Base-by-base conservation (phyloP, 176 grass and related monocot species). In the Oropetium thomaeum region DNA sequence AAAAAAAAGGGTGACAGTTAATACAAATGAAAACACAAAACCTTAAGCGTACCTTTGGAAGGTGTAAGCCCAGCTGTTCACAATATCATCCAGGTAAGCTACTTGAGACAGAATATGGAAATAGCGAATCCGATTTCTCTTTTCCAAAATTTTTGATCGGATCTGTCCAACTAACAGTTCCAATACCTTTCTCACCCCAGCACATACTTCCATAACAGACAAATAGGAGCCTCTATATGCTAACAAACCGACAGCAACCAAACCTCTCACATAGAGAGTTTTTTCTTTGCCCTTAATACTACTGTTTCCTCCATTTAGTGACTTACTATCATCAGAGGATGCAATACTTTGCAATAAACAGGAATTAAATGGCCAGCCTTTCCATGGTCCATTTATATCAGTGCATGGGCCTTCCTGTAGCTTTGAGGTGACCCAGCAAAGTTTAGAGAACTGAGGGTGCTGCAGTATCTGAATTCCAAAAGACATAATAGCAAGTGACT, bases 311-410 rank as follows among this genome's bases (percentile, higher is more conserved):
- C 76, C 90, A 81, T 85, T 67, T 19, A 85, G 63, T 81, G 70
- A 62, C 49, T 88, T 89, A 72, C 70, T 67, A 78, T 23, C 11
- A 55, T 55, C 53, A 57, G 23, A 27, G 53, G 71, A 74, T 65
- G 62, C 32, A 73, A 12, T 85, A 20, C 60, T 70, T 81, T 85
- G 82, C 42, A 94, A 69, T 73, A 94, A 71, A 83, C 95, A 98
- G 39, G 95, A 89, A 80, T 92, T 89, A 89, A 98, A 98, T 85
- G 95, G 95, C 95, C 95, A 98, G 63, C 86, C 86, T 83, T 92
- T 93, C 95, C 95, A 93, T 67, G 95, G 88, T 58, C 91, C 95
- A 91, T 86, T 92, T 73, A 85, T 89, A 81, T 92, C 78, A 65
- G 95, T 82, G 70, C 58, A 98, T 57, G 95, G 95, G n/a, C 95